phyloP scores from a whole-genome alignment of 106 monocot species.

The Phalaenopsis aphrodite region DNA sequence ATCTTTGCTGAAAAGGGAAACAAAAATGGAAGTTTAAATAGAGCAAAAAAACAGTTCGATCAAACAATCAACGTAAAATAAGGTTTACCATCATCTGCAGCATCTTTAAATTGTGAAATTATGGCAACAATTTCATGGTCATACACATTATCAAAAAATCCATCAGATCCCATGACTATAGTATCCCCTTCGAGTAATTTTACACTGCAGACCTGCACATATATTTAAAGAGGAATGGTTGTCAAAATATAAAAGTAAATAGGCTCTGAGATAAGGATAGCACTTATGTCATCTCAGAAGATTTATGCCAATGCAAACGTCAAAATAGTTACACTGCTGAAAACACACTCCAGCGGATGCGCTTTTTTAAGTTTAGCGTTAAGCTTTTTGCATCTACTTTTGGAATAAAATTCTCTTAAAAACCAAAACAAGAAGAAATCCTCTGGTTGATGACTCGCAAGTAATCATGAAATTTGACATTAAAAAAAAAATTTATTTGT shows the following conservation, averaged over 20 bases:
- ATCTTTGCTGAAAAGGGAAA: conserved; percentile 59
- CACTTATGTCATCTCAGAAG: too few relatives aligned
- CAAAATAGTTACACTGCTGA: too few relatives aligned
- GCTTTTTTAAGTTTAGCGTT: too few relatives aligned
- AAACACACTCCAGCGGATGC: too few relatives aligned
- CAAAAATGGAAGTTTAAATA: not conserved
- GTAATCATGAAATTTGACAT: too few relatives aligned
- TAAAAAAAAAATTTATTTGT: too few relatives aligned
- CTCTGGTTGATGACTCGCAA: too few relatives aligned
- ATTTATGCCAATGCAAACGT: too few relatives aligned
- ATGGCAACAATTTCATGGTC: conserved; percentile 65
- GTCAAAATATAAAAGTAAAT: not conserved
- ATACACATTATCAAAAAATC: conserved; percentile 88
- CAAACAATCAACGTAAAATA: not conserved
- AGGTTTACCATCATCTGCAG: conserved; percentile 43
- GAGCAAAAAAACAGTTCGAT: not conserved
- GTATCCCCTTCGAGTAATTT: conserved; percentile 61
- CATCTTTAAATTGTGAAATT: conserved; percentile 37
- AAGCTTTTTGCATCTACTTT: too few relatives aligned
- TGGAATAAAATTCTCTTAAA: too few relatives aligned
- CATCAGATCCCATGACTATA: conserved; percentile 87
- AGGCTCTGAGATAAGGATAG: too few relatives aligned
- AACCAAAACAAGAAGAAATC: too few relatives aligned
- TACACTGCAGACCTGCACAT: conserved; percentile 51
- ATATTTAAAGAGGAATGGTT: not conserved